A percentile compares a stretch with the other conserved stretches of the same genome.
Evolutionary conservation across 768 basidiomycete species (phyloP).

Genomic region (Auricularia heimuer): DNA sequence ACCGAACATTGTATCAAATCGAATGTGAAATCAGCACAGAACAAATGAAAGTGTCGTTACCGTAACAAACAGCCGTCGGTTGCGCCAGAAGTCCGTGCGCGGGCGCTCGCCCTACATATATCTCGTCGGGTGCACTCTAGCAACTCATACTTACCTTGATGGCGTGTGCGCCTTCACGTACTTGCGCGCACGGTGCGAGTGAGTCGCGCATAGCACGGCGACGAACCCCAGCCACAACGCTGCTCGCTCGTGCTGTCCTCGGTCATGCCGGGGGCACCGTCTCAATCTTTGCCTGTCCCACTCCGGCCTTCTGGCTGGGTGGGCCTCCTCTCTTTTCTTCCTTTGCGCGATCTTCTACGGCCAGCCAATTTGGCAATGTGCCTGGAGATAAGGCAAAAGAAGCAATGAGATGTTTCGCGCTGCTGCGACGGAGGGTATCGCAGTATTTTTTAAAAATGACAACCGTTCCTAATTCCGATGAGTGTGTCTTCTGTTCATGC

Average conservation of each 20-base stretch:
- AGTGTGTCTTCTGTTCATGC: too few species aligned
- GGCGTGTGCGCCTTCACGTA: neutral
- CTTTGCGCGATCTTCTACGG: neutral
- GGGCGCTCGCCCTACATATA: neutral
- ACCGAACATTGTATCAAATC: too few species aligned
- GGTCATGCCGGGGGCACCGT: neutral
- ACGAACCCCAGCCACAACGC: neutral
- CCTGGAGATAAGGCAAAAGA: neutral
- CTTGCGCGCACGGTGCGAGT: neutral
- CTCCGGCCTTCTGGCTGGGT: neutral
- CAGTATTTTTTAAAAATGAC: too few species aligned
- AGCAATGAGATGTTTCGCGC: too few species aligned
- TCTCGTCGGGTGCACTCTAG: neutral
- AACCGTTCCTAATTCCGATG: too few species aligned
- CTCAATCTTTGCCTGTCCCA: neutral
- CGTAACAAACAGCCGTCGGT: too few species aligned
- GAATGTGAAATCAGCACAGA: too few species aligned
- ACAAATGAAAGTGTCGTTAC: too few species aligned
- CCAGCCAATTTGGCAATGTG: neutral
- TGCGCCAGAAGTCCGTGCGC: neutral
- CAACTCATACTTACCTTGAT: neutral
- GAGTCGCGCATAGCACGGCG: neutral
- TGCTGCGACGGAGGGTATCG: too few species aligned
- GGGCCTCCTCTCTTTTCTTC: neutral
- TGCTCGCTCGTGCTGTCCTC: neutral